Base-by-base conservation (phyloP, 371 early-diverging fungal genomes). In the Coemansia sp. region DNA sequence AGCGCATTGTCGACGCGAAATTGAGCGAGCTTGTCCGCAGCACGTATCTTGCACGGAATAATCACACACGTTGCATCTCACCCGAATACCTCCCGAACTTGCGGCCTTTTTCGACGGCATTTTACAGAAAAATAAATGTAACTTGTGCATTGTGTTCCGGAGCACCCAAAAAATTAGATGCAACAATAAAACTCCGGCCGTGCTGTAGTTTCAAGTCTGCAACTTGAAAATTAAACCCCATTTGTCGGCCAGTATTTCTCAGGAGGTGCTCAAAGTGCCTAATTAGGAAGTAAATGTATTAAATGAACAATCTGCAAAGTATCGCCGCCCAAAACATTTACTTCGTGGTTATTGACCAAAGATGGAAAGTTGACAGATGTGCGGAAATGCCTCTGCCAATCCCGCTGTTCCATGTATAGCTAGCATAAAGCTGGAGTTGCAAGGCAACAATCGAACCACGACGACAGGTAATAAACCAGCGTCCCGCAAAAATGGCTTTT, bases 241-340 rank as follows among this genome's bases (percentile, higher is more conserved):
- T 20, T 20, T 20, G 20, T 20, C 20, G 20, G 20, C 20, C 41
- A 41, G 9, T 3, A 2, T 13, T 8, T 6, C 40, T 6, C 40
- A 26, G 14, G 10, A 31, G 52, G 52, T 13, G 26, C 41, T 41
- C 41, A 13, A 41, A 41, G 14, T 50, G 50, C 32, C 50, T 50
- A 13, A 14, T 51, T 51, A n/a, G 52, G 52, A 31, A 34, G 52
- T 35, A 34, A 31, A 34, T n/a, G 35, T 51, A 51, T 51, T 51
- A 51, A 51, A 51, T 51, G 52, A 51, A 51, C 52, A 51, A 51
- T 51, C 32, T 51, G 34, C 52, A 51, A 30, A 16, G 52, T 34
- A 34, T 14, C 41, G 14, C 41, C 35, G 32, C 32, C 34, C 52
- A 31, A 47, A 47, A 47, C 20, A 20, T 20, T 20, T 20, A 20